Evolutionary conservation across 805 yeast genomes (phyloP).

Genomic region (Suhomyces sp.): DNA sequence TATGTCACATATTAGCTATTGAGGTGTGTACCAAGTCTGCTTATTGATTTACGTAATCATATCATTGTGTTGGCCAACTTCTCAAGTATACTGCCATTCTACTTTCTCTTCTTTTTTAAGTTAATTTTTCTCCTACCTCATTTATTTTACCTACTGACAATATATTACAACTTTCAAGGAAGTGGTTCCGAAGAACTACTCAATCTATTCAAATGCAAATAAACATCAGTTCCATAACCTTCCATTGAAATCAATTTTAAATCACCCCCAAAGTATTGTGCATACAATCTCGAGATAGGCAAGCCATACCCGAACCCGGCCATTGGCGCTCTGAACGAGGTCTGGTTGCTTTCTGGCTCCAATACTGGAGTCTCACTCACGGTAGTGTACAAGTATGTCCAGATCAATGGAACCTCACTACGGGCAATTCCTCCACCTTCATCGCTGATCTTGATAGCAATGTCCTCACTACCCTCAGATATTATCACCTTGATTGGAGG

Average conservation of each 20-base stretch:
- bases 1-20: too few relatives aligned
- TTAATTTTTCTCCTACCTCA: too few relatives aligned
- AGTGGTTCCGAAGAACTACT: conserved; percentile 71
- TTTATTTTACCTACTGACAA: too few relatives aligned
- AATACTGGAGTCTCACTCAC: conserved; percentile 69
- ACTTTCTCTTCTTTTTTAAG: too few relatives aligned
- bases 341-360: conserved; percentile 55
- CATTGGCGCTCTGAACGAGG: conserved; percentile 83
- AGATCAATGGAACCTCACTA: conserved; percentile 75
- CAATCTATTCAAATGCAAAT: conserved; percentile 77
- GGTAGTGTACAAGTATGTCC: conserved; percentile 91
- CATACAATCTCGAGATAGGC: conserved; percentile 81
- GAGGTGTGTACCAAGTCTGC: too few relatives aligned
- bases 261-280: conserved; percentile 90
- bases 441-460: conserved; percentile 84
- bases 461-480: conserved; percentile 86
- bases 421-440: conserved; percentile 95
- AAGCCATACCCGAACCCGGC: conserved; percentile 93
- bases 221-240: conserved; percentile 92
- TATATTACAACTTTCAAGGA: conserved; percentile 26
- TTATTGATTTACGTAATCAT: too few relatives aligned
- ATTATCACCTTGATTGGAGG: conserved; percentile 87
- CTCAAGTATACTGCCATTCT: too few relatives aligned
- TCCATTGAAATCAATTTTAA: conserved; percentile 85
- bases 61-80: too few relatives aligned